phyloP scores from a whole-genome alignment of 441 rosid genomes.

The Pelargonium australe region DNA sequence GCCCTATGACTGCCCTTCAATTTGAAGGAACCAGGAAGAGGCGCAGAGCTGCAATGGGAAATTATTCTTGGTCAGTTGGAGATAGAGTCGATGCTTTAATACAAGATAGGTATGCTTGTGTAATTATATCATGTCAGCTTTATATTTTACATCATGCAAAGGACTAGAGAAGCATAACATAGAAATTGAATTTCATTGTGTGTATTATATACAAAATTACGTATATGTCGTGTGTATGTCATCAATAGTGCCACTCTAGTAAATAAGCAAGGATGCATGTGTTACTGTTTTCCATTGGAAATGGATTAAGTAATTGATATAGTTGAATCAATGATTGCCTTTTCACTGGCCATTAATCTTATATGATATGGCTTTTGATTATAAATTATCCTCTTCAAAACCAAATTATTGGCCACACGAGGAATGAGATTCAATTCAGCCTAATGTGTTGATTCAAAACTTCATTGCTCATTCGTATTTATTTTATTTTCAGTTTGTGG shows the following conservation, averaged over 20 bases:
- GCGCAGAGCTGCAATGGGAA: conserved; percentile 75
- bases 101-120: conserved; percentile 54
- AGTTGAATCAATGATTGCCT: too few relatives aligned
- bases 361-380: too few relatives aligned
- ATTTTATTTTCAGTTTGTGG: conserved; percentile 63
- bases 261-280: too few relatives aligned
- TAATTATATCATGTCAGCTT: neutral
- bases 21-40: conserved; percentile 96
- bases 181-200: neutral
- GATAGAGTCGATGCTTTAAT: conserved; percentile 90
- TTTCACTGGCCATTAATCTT: too few relatives aligned
- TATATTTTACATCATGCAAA: neutral
- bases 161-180: neutral
- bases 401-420: neutral
- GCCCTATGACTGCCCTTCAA: conserved; percentile 58
- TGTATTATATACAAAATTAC: too few relatives aligned
- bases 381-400: neutral
- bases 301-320: too few relatives aligned
- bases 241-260: too few relatives aligned
- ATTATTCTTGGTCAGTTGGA: conserved; percentile 76
- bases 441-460: neutral
- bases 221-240: too few relatives aligned
- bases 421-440: neutral
- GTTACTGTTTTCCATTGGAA: too few relatives aligned
- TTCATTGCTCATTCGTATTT: conserved; percentile 6